Percentiles rank a stretch among this genome's conserved stretches.
These are phyloP conservation scores for Symbiodinium natans DNA, from an alignment of 73 alveolate species.

Conservation along the genomic window DNA sequence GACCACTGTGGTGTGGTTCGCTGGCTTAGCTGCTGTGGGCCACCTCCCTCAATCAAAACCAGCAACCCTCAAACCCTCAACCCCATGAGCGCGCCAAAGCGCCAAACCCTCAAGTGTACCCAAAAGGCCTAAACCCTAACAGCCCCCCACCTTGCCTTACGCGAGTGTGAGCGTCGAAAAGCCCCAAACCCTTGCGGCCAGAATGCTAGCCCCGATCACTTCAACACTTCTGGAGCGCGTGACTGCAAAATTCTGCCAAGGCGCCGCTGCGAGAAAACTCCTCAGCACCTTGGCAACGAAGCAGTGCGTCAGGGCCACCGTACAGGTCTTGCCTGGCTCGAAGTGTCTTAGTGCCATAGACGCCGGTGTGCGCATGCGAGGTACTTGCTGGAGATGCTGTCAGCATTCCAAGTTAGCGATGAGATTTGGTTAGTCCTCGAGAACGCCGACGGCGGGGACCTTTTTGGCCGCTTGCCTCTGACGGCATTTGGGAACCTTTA, in stretches of 20 bases:
- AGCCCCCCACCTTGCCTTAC: too few species aligned
- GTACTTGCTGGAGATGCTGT: slow-evolving; percentile 66
- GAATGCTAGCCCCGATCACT: too few species aligned
- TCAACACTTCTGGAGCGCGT: too few species aligned
- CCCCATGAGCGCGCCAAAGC: too few species aligned
- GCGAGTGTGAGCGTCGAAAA: too few species aligned
- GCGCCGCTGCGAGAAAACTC: slow-evolving; percentile 1
- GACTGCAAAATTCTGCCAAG: not conserved
- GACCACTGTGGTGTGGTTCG: not conserved
- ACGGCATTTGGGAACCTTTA: not conserved
- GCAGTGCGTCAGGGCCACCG: not conserved
- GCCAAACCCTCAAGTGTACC: too few species aligned
- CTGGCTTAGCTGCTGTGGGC: not conserved
- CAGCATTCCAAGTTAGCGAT: slow-evolving; percentile 12
- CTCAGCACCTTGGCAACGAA: not conserved
- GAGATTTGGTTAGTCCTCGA: slow-evolving; percentile 75
- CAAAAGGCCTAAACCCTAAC: too few species aligned
- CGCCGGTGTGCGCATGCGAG: too few species aligned
- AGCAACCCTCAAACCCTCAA: not conserved
- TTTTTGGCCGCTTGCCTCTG: not conserved
- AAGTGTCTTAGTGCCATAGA: too few species aligned
- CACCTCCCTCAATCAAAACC: not conserved
- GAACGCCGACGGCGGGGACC: slow-evolving; percentile 76
- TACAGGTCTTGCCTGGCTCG: not conserved
- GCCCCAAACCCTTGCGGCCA: too few species aligned